Evolutionary conservation across 768 basidiomycete genomes (phyloP), one percentile per base, ranked within the genome.

Genomic region (Cytidiella melzeri): DNA sequence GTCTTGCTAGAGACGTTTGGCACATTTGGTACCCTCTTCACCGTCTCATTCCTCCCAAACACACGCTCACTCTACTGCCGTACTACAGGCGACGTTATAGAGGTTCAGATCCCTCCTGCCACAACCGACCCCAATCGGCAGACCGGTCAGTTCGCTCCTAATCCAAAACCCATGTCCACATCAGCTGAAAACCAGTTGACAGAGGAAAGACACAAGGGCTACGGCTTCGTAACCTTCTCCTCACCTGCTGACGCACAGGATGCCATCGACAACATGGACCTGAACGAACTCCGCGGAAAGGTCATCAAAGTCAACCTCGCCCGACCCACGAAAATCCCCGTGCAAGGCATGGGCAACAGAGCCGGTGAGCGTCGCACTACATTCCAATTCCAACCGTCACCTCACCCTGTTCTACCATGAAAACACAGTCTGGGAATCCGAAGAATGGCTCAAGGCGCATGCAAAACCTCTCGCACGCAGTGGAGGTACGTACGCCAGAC

Each of bases 251-350:
- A 95, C 66, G 93, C 95, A 4, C 87, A 90, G 62, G 94, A 97
- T 64, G 95, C 95, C 24, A 95, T 97, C 53, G 95, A 98, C 73
- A 98, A 98, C 70, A 97, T 93, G 90, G 93, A 98, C 67, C 71
- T 94, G 67, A 96, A 95, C 61, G 93, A 94, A 63, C 73, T 89
- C 51, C 76, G 72, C 43, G 91, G 83, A 43, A 79, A 78, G 51
- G 83, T 87, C 45, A 68, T 89, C 54, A 88, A 84, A 69, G 92
- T 84, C 43, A 95, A 89, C 63, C 67, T 93, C 36, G 93, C 94
- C 7, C 77, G 87, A 40, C 90, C 91, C 4, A 80, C 83, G 73
- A 92, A 87, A 62, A 77, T 76, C 1, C 74, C 81, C 27, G 65
- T 81, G 40, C 81, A 85, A 57, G 57, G 67, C 52, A 67, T 71